Evolutionary conservation across 257 asterid species (phyloP).

Genomic region (Asclepias syriaca): DNA sequence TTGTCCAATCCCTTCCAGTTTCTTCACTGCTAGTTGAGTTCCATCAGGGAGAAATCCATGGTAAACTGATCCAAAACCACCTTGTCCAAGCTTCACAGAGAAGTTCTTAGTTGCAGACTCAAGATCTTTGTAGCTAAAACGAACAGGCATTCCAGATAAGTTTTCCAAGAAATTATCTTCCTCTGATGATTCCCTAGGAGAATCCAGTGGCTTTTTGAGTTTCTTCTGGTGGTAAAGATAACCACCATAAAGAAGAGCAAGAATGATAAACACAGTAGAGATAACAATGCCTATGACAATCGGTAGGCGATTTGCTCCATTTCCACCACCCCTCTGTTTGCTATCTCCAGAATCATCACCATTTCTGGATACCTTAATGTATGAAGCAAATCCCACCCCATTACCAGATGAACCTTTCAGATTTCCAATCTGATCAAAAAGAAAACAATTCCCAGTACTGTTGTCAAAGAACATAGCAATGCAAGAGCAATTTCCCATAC

Average conservation of each 20-base stretch:
- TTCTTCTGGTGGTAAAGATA: slow-evolving; percentile 32
- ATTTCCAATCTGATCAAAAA: slow-evolving; percentile 67
- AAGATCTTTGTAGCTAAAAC: slow-evolving; percentile 74
- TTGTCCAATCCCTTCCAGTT: slow-evolving; percentile 89
- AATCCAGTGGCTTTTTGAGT: slow-evolving; percentile 42
- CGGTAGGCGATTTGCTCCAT: slow-evolving; percentile 28
- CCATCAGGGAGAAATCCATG: slow-evolving; percentile 77
- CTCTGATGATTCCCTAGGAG: slow-evolving; percentile 54
- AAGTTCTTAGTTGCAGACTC: slow-evolving; percentile 66
- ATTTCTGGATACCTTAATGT: slow-evolving; percentile 34
- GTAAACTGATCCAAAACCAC: slow-evolving; percentile 98
- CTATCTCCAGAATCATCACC: slow-evolving; percentile 15
- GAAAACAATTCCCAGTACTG: slow-evolving; percentile 56
- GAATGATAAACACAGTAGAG: slow-evolving; percentile 38
- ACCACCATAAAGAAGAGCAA: slow-evolving; percentile 44
- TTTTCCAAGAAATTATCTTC: slow-evolving; percentile 79
- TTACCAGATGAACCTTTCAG: slow-evolving; percentile 29
- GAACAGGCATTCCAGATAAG: slow-evolving; percentile 88
- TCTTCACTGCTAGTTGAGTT: slow-evolving; percentile 65
- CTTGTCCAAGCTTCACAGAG: slow-evolving; percentile 79
- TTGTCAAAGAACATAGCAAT: slow-evolving; percentile 61
- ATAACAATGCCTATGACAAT: slow-evolving; percentile 47
- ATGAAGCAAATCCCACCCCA: slow-evolving; percentile 34
- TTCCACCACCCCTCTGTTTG: slow-evolving; percentile 17
- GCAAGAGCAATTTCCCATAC: slow-evolving; percentile 68